Base-by-base conservation (phyloP, 2,329 filamentous ascomycete genomes). In the Zymoseptoria crescenta region DNA sequence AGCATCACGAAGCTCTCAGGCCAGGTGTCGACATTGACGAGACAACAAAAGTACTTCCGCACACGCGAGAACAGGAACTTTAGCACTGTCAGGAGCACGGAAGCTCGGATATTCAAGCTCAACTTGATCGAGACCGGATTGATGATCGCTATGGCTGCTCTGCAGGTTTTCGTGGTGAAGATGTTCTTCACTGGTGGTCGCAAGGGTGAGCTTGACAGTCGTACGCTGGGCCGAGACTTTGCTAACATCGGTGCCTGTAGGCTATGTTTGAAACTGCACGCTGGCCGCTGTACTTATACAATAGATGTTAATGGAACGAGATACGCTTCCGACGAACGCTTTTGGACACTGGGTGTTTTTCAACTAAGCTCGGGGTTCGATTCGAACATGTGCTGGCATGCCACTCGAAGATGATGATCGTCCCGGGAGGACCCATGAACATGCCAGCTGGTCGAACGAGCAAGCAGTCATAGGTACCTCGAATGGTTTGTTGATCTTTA, bases 1-100 rank as follows among this genome's bases (percentile, higher is more conserved):
- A 93, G 91, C 49, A 88, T 97, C 69, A 91, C 94, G 80, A 96
- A 96, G 80, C 83, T 99, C 61, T 96, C 91, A 10, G 87, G 90
- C 64, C 91, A 96, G 73, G 80, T 99, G 55, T 96, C 91, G 13
- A 96, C 92, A 63, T 94, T 99, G 72, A 91, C 89, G 49, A 85
- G 94, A 71, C 96, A 96, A 80, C 94, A 99, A 73, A 99, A 99
- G 75, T 99, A 99, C 81, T 99, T 99, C 86, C 89, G 95, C 64
- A 99, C 94, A 2, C 87, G 94, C 66, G 94, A 99, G 81, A 99
- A 99, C 82, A 85, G 94, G 63, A 99, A 99, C 79, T 97, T 99
- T 78, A 95, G 90, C 79, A 99, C 94, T 8, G 94, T 99, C 69
- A 84, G 90, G 74, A 96, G 92, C 78, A 99, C 94, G 49, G 94